Conservation (phyloP, 345 rosid genomes). For the Moricandia arvensis region DNA sequence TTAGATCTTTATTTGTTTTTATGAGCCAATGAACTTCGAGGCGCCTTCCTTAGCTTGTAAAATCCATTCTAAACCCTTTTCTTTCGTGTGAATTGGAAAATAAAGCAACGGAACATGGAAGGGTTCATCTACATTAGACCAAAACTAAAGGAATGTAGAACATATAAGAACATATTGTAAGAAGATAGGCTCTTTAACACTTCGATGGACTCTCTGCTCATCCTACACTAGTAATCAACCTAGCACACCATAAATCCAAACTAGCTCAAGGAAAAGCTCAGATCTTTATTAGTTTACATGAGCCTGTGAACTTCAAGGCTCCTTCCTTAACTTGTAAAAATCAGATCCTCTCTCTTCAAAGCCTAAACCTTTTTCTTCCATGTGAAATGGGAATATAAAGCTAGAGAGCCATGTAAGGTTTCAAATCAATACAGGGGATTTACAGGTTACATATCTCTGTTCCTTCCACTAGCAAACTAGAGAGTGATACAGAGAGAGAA, state of each 20-base stretch:
- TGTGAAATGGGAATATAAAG: neutral
- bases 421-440: neutral
- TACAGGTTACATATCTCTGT: too few relatives aligned
- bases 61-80: too few relatives aligned
- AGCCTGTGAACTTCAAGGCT: neutral
- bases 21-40: neutral
- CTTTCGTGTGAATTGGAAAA: too few relatives aligned
- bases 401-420: neutral
- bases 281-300: neutral
- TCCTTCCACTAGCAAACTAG: neutral
- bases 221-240: neutral
- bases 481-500: neutral
- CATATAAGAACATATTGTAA: neutral
- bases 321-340: neutral
- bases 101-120: too few relatives aligned
- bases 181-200: too few relatives aligned
- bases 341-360: neutral
- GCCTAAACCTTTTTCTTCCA: neutral
- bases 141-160: too few relatives aligned
- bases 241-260: neutral
- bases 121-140: too few relatives aligned
- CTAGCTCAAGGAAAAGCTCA: constrained; percentile 1
- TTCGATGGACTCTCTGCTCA: neutral
- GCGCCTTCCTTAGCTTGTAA: neutral
- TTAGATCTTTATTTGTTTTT: neutral